Evolutionary conservation across 768 basidiomycete species (phyloP).

Genomic region (Suillus alpinus): DNA sequence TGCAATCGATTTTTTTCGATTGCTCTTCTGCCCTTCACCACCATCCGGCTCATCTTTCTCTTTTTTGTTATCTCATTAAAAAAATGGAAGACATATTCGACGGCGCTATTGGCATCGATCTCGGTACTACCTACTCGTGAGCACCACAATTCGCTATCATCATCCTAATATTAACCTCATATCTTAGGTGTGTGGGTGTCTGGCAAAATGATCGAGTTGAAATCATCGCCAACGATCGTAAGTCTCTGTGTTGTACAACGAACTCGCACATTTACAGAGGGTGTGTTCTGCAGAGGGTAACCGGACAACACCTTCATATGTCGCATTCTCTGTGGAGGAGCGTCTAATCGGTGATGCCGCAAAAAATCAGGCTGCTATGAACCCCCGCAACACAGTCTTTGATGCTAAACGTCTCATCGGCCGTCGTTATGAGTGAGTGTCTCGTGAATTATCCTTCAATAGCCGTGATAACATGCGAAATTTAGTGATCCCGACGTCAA

Average conservation of each 20-base stretch:
- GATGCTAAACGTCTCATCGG: constrained; percentile 99
- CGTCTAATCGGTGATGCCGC: constrained; percentile 98
- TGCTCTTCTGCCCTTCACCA: constrained; percentile 30
- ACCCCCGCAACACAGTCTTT: constrained; percentile 98
- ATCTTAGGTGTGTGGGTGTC: constrained; percentile 88
- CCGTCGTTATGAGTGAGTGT: constrained; percentile 85
- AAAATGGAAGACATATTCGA: constrained; percentile 93
- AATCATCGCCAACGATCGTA: constrained; percentile 97
- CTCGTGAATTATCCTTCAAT: constrained; percentile 5
- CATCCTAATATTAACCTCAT: constrained; percentile 13
- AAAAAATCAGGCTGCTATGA: constrained; percentile 99
- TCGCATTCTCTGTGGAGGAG: constrained; percentile 95
- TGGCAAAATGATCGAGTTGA: constrained; percentile 99
- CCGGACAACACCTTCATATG: constrained; percentile 98
- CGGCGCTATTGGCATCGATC: constrained; percentile 96
- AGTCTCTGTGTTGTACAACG: constrained; percentile 26
- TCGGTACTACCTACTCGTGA: constrained; percentile 96
- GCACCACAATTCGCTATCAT: constrained; percentile 24
- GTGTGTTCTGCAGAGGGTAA: constrained; percentile 73
- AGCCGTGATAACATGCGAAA: not conserved
- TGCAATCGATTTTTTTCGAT: constrained; percentile 40
- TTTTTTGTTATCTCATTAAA: too few species aligned
- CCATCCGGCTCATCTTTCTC: constrained; percentile 32
- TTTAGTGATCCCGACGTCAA: constrained; percentile 90
- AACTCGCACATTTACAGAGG: not conserved